These are phyloP conservation scores for Trametes elegans DNA, from an alignment of 768 basidiomycete species.

Conservation along the genomic window DNA sequence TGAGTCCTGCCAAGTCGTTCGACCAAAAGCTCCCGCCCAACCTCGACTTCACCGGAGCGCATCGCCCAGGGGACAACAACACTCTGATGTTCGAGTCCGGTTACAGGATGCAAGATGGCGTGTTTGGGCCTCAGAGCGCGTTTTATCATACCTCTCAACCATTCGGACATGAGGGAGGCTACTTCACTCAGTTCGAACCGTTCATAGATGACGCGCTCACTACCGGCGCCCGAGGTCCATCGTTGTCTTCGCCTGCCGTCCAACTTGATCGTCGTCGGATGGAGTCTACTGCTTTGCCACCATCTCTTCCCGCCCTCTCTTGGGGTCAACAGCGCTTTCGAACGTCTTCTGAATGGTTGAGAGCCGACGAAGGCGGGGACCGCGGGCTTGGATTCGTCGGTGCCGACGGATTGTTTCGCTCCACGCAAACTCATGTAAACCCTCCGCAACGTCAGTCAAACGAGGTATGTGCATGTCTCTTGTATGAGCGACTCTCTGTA, in stretches of 20 bases:
- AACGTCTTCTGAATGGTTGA: slow-evolving; percentile 27
- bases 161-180: slow-evolving; percentile 15
- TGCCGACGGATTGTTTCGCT: slow-evolving; percentile 19
- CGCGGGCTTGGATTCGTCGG: background rate
- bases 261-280: slow-evolving; percentile 38
- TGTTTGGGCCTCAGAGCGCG: background rate
- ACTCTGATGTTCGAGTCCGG: slow-evolving; percentile 47
- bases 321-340: slow-evolving; percentile 25
- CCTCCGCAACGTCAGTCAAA: slow-evolving; percentile 20
- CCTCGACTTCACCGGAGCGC: slow-evolving; percentile 41
- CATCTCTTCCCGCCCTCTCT: slow-evolving; percentile 20
- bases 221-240: slow-evolving; percentile 37
- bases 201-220: slow-evolving; percentile 41
- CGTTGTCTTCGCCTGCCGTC: slow-evolving; percentile 28
- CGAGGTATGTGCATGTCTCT: slow-evolving; percentile 54
- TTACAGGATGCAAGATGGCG: slow-evolving; percentile 21
- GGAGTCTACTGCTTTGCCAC: slow-evolving; percentile 6
- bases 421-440: slow-evolving; percentile 21
- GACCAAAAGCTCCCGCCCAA: slow-evolving; percentile 54
- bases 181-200: slow-evolving; percentile 51
- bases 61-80: slow-evolving; percentile 32
- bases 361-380: slow-evolving; percentile 20
- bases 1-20: slow-evolving; percentile 63
- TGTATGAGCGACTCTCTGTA: background rate
- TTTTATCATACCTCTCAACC: background rate